phyloP scores from a whole-genome alignment of 179 eudicot species.

The Heliamphora pulchella region DNA sequence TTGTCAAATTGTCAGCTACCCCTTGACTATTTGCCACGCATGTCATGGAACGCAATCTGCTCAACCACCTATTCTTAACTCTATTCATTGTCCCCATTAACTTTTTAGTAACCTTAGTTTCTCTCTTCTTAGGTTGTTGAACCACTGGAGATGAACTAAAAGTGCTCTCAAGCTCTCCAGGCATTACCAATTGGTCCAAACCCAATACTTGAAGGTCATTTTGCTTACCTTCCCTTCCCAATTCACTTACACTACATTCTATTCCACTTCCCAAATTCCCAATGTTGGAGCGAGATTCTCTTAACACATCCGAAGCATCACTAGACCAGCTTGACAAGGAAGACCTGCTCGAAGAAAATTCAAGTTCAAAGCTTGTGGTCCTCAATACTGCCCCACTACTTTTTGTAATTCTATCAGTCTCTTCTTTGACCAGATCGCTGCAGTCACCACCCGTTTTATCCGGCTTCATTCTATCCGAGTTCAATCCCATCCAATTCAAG shows the following conservation, averaged over 20 bases:
- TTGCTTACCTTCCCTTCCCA: constrained; percentile 12
- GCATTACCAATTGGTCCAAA: constrained; percentile 15
- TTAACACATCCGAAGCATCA: constrained; percentile 26
- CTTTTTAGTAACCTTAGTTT: constrained; percentile 16
- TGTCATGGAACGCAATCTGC: constrained; percentile 40
- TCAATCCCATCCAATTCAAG: constrained; percentile 48
- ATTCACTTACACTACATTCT: constrained; percentile 26
- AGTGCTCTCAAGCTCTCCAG: constrained; percentile 20
- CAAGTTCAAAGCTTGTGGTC: constrained; percentile 28
- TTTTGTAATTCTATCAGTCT: constrained; percentile 28
- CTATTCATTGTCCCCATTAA: constrained; percentile 23
- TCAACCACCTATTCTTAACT: constrained; percentile 48
- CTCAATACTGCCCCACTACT: constrained; percentile 37
- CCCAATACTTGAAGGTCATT: constrained; percentile 14
- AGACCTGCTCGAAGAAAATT: constrained; percentile 40
- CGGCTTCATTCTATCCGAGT: constrained; percentile 11
- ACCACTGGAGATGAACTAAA: constrained; percentile 30
- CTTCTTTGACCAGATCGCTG: constrained; percentile 18
- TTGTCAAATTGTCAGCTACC: constrained; percentile 16
- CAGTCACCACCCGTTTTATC: constrained; percentile 15
- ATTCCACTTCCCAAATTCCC: constrained; percentile 20
- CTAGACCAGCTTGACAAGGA: constrained; percentile 34
- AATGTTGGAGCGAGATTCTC: constrained; percentile 16
- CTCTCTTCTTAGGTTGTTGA: constrained; percentile 23
- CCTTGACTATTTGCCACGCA: constrained; percentile 38